Evolutionary conservation across 371 early-diverging fungal species (phyloP), one percentile per base, ranked within the genome.

Genomic region (Lichtheimia hyalospora): DNA sequence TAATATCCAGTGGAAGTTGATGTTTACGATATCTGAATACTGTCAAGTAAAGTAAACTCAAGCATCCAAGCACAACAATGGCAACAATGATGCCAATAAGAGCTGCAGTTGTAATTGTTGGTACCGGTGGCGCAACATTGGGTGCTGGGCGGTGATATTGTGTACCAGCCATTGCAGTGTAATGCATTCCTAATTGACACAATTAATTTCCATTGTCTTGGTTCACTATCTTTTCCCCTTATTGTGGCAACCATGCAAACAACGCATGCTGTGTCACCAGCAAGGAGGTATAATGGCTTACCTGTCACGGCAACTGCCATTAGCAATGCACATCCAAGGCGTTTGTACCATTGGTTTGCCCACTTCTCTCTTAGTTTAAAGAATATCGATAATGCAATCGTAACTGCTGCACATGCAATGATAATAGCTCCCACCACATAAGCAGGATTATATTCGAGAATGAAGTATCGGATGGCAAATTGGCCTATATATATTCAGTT

Each of bases 311-410:
- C 79, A 28, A 74, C 16, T 2, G 62, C 74, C 79, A 79, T 74
- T 12, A 79, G 28, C 53, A 74, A 60, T 5, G 79, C 70, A 43
- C 73, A 76, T 6, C 69, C 72, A 14, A 76, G 57, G 14, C 79
- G 65, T 49, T 74, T 79, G 53, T 79, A 79, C 79, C 79, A 79
- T 49, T 70, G 69, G 39, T 70, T 74, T 16, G 58, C 63, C 79
- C 79, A 76, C 49, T 72, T 63, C 34, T 75, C 76, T 8, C 79
- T 68, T 44, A 79, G 52, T 41, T 76, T 76, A 54, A 79, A 79
- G 50, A 79, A 79, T 20, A 79, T 74, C 21, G 50, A 67, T 7
- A 79, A 54, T 8, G 79, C 79, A 3, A 57, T 61, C 14, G 66
- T 70, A 3, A 69, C 70, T 18, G 76, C 76, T 16, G 39, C 54